A percentile compares a stretch with the other conserved stretches of the same genome.
Evolutionary conservation across 192 early-diverging fungal species (phyloP).

Genomic region (Mortierella claussenii): DNA sequence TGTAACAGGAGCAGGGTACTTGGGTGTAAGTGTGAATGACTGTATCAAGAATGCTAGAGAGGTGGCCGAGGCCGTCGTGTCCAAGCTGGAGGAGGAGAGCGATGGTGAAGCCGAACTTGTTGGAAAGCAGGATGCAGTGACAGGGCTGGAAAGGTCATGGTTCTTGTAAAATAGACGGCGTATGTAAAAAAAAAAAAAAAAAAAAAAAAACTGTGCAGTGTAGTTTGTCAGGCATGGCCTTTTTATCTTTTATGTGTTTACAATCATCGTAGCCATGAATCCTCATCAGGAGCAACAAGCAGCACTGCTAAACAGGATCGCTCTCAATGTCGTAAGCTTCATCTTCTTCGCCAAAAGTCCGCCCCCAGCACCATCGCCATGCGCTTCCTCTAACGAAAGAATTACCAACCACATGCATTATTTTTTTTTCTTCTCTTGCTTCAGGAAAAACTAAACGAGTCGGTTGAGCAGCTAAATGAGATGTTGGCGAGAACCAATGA

Average conservation of each 20-base stretch:
- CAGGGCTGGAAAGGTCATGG: constrained; percentile 44
- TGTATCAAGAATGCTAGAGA: constrained; percentile 75
- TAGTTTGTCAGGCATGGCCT: too few relatives aligned
- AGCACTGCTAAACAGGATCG: constrained; percentile 44
- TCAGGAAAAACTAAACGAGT: constrained; percentile 47
- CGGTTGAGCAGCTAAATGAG: constrained; percentile 36
- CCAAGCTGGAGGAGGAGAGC: constrained; percentile 32
- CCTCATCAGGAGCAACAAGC: constrained; percentile 53
- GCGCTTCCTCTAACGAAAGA: too few relatives aligned
- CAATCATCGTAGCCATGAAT: constrained; percentile 41
- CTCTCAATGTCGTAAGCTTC: constrained; percentile 50
- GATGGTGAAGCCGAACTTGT: constrained; percentile 30
- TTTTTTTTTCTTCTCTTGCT: background rate
- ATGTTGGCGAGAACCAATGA: constrained; percentile 31
- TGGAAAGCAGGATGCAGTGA: constrained; percentile 39
- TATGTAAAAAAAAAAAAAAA: too few relatives aligned
- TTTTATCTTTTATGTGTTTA: too few relatives aligned
- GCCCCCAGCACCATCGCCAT: too few relatives aligned
- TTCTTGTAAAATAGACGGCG: constrained; percentile 46
- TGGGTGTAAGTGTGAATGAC: constrained; percentile 88
- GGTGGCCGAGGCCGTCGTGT: constrained; percentile 65
- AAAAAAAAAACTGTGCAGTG: too few relatives aligned
- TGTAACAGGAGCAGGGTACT: constrained; percentile 83
- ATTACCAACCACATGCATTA: too few relatives aligned
- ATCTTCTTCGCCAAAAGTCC: too few relatives aligned